phyloP scores from a whole-genome alignment of 768 basidiomycete species.

The Pulveroboletus sp. region DNA sequence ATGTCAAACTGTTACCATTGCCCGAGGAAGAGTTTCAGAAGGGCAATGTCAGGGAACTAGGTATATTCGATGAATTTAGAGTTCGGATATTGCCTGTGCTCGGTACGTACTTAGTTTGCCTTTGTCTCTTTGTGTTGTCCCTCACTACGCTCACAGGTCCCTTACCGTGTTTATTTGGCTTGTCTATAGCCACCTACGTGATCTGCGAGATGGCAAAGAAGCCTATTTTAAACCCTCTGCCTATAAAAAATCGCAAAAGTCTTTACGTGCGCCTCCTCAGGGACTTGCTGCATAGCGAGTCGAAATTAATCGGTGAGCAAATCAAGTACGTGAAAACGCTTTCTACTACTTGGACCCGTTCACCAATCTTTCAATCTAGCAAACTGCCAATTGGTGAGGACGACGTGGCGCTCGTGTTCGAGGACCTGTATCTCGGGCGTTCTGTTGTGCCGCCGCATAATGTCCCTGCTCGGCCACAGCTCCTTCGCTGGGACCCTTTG shows the following conservation, averaged over 20 bases:
- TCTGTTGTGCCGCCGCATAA: slow-evolving; percentile 74
- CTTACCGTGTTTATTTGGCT: slow-evolving; percentile 85
- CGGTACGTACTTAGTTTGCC: slow-evolving; percentile 38
- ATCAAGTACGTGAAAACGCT: slow-evolving; percentile 51
- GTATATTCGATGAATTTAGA: slow-evolving; percentile 88
- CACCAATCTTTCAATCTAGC: slow-evolving; percentile 35
- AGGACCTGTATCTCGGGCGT: slow-evolving; percentile 79
- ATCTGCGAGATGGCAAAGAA: slow-evolving; percentile 81
- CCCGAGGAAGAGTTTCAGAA: slow-evolving; percentile 90
- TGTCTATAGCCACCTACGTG: slow-evolving; percentile 86
- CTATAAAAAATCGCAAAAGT: slow-evolving; percentile 82
- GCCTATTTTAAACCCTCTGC: slow-evolving; percentile 76
- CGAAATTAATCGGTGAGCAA: slow-evolving; percentile 53
- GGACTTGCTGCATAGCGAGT: slow-evolving; percentile 73
- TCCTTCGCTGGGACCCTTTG: slow-evolving; percentile 76
- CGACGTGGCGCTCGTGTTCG: slow-evolving; percentile 79
- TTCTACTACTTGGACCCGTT: neutral
- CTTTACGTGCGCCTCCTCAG: slow-evolving; percentile 75
- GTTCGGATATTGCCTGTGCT: slow-evolving; percentile 92
- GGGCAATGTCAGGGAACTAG: slow-evolving; percentile 84
- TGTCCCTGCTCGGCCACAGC: slow-evolving; percentile 65
- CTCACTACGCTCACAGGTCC: slow-evolving; percentile 35
- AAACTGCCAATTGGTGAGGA: slow-evolving; percentile 76
- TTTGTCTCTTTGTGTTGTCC: neutral
- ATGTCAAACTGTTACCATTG: slow-evolving; percentile 84